phyloP scores from a whole-genome alignment of 306 rosid genomes.

The Cucumis hystrix region DNA sequence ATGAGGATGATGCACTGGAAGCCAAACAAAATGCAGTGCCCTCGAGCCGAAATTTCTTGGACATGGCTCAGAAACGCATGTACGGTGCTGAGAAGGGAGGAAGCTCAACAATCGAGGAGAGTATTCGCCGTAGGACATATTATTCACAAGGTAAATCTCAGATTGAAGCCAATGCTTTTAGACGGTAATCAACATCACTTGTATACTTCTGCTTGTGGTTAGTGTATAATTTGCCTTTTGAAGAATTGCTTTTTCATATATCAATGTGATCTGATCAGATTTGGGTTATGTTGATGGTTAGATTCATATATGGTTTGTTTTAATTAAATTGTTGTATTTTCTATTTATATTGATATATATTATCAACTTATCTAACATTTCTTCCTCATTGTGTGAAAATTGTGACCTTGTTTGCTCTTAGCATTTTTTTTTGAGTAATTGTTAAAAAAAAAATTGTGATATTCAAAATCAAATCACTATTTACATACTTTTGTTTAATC shows the following conservation, averaged over 20 bases:
- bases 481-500: too few species aligned
- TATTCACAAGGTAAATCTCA: conserved; percentile 66
- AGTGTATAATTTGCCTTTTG: neutral
- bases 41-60: conserved; percentile 62
- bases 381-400: neutral
- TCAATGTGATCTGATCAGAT: neutral
- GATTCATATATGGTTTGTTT: neutral
- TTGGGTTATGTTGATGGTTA: neutral
- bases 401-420: neutral
- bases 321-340: neutral
- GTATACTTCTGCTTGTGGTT: neutral
- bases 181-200: conserved; percentile 30
- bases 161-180: conserved; percentile 56
- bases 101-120: conserved; percentile 79
- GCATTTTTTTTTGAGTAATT: too few species aligned
- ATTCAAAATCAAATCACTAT: too few species aligned
- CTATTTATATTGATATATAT: neutral
- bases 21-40: conserved; percentile 22
- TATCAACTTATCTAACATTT: neutral
- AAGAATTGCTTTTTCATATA: neutral
- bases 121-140: conserved; percentile 86
- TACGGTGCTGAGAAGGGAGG: conserved; percentile 86
- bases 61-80: conserved; percentile 60
- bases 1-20: conserved; percentile 59
- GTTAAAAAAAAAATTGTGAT: too few species aligned